Conservation (phyloP, 2,329 filamentous ascomycete genomes). For the Pestalotiopsis sp. region DNA sequence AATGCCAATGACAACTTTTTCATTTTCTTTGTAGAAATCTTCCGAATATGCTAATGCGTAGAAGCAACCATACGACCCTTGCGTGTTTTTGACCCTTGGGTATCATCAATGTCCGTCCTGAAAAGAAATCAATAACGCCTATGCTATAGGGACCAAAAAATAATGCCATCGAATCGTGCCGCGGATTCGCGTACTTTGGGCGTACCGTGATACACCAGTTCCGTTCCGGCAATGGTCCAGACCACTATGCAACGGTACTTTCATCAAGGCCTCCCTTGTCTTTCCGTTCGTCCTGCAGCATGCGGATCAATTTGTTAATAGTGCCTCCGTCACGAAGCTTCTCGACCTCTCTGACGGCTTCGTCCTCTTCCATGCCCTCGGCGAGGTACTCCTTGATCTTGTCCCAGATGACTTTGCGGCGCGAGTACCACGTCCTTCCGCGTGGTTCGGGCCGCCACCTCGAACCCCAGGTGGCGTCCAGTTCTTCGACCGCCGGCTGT, state of each 20-base stretch:
- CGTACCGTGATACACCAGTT: neutral
- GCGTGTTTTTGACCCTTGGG: neutral
- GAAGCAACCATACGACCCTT: neutral
- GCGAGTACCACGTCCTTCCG: constrained; percentile 39
- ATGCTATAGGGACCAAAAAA: neutral
- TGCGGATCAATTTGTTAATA: constrained; percentile 39
- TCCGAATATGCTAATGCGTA: neutral
- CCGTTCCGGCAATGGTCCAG: constrained; percentile 13
- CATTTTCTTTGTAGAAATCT: neutral
- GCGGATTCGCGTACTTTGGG: neutral
- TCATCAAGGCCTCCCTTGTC: constrained; percentile 33
- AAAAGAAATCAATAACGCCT: neutral
- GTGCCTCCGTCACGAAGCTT: constrained; percentile 36
- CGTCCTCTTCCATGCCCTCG: constrained; percentile 37
- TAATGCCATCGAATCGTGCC: neutral
- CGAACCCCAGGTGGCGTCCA: constrained; percentile 37
- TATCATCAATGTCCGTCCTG: constrained; percentile 5
- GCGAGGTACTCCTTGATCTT: constrained; percentile 39
- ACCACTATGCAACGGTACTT: constrained; percentile 23
- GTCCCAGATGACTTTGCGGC: constrained; percentile 41
- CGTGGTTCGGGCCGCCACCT: constrained; percentile 40
- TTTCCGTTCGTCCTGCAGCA: constrained; percentile 38
- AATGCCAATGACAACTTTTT: neutral
- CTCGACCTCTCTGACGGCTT: constrained; percentile 37
- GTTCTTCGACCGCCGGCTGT: constrained; percentile 36